These are phyloP conservation scores for Seiridium unicorne DNA, from an alignment of 2,329 filamentous ascomycete species.

Conservation along the genomic window DNA sequence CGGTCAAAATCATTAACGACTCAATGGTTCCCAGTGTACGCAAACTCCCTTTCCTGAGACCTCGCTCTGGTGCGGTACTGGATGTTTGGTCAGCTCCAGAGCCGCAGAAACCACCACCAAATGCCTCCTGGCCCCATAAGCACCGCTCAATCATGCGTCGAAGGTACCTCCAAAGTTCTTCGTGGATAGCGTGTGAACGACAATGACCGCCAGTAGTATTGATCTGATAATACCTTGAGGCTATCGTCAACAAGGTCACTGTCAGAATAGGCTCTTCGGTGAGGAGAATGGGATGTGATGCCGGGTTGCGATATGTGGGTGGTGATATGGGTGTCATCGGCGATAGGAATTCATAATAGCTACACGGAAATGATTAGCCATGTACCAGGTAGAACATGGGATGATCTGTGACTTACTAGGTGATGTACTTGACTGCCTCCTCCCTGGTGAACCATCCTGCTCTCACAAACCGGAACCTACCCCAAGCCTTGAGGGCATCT, in stretches of 20 bases:
- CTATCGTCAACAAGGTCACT: conserved; percentile 86
- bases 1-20: conserved; percentile 87
- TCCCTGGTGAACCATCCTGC: conserved; percentile 94
- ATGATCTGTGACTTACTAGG: conserved; percentile 65
- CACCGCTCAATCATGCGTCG: conserved; percentile 93
- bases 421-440: conserved; percentile 90
- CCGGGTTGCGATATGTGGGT: conserved; percentile 82
- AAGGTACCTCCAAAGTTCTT: conserved; percentile 92
- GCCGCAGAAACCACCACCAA: conserved; percentile 82
- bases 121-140: conserved; percentile 94
- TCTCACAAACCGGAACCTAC: conserved; percentile 88
- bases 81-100: conserved; percentile 66
- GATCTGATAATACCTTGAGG: conserved; percentile 81
- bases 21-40: conserved; percentile 92
- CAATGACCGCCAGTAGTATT: conserved; percentile 78
- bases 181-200: conserved; percentile 86
- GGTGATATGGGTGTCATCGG: conserved; percentile 92
- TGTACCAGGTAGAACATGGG: background rate
- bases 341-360: conserved; percentile 88
- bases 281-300: conserved; percentile 75
- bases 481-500: conserved; percentile 83
- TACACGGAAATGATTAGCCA: conserved; percentile 26
- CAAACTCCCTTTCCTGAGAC: conserved; percentile 73
- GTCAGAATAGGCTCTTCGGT: conserved; percentile 91
- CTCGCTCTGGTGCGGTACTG: conserved; percentile 68